A percentile compares a stretch with the other conserved stretches of the same genome.
Evolutionary conservation across 306 rosid species (phyloP).

Genomic region (apple (Malus domestica)): DNA sequence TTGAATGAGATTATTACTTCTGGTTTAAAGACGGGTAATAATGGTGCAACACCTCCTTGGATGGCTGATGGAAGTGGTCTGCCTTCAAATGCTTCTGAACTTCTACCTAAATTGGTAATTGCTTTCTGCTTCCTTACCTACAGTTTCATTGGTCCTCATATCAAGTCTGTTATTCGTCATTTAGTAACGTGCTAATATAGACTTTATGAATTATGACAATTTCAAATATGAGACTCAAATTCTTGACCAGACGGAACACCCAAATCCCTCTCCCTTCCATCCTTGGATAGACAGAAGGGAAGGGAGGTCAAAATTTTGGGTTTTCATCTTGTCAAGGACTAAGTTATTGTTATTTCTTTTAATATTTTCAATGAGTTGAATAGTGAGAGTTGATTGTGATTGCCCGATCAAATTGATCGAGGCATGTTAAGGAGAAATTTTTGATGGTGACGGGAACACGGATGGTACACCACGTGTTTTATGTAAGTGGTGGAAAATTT

Average conservation of each 20-base stretch:
- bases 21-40: slow-evolving; percentile 29
- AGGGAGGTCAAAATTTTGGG: not conserved
- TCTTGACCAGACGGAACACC: not conserved
- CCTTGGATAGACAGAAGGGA: not conserved
- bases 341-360: not conserved
- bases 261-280: not conserved
- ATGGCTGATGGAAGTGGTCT: slow-evolving; percentile 83
- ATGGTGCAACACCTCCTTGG: slow-evolving; percentile 60
- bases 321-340: not conserved
- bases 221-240: not conserved
- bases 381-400: not conserved
- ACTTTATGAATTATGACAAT: not conserved
- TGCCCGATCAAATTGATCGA: not conserved
- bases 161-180: not conserved
- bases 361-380: not conserved
- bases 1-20: slow-evolving; percentile 68
- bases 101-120: slow-evolving; percentile 77
- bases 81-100: slow-evolving; percentile 70
- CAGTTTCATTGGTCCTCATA: not conserved
- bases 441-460: too few relatives aligned
- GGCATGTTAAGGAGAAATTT: too few relatives aligned
- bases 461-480: too few relatives aligned
- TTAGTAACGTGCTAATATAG: not conserved
- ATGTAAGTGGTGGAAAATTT: too few relatives aligned
- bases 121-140: slow-evolving; percentile 1